phyloP scores from a whole-genome alignment of 2,329 filamentous ascomycete species.

The Fusarium austroafricanum region DNA sequence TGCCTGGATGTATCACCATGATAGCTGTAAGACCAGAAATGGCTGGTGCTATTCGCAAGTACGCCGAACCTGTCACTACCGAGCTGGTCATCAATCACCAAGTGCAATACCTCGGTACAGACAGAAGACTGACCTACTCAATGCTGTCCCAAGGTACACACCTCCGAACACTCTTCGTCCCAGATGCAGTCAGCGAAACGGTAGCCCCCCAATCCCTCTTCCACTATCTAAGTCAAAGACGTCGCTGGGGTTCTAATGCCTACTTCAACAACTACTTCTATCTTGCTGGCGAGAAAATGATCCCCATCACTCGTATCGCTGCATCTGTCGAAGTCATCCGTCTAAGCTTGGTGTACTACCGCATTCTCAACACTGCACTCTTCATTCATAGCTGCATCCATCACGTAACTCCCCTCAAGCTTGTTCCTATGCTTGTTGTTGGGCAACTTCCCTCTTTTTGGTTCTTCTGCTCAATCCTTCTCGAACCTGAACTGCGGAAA shows the following conservation, averaged over 20 bases:
- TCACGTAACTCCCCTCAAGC: conserved; percentile 16
- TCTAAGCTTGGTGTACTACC: conserved; percentile 51
- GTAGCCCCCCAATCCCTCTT: conserved; percentile 50
- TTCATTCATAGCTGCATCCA: conserved; percentile 41
- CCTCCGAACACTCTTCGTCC: conserved; percentile 48
- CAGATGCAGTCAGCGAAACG: conserved; percentile 49
- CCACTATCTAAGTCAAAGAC: conserved; percentile 50
- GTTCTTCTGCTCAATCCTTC: conserved; percentile 36
- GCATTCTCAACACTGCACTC: conserved; percentile 48
- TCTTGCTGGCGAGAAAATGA: conserved; percentile 51
- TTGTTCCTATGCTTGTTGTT: conserved; percentile 36
- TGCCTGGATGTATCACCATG: conserved; percentile 42
- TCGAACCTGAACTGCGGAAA: conserved; percentile 29
- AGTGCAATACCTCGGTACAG: conserved; percentile 41
- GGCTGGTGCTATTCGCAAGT: conserved; percentile 38
- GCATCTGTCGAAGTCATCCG: conserved; percentile 48
- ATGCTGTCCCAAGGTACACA: conserved; percentile 40
- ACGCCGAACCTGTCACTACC: conserved; percentile 34
- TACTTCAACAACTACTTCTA: conserved; percentile 54
- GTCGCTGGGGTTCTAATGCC: conserved; percentile 51
- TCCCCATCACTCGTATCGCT: conserved; percentile 51
- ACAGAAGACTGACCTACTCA: conserved; percentile 38
- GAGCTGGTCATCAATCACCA: conserved; percentile 38
- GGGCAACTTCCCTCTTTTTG: conserved; percentile 29
- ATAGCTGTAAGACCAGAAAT: conserved; percentile 38